Base-by-base conservation (phyloP, 1,284 basidiomycete species). In the Vanrija humicola region DNA sequence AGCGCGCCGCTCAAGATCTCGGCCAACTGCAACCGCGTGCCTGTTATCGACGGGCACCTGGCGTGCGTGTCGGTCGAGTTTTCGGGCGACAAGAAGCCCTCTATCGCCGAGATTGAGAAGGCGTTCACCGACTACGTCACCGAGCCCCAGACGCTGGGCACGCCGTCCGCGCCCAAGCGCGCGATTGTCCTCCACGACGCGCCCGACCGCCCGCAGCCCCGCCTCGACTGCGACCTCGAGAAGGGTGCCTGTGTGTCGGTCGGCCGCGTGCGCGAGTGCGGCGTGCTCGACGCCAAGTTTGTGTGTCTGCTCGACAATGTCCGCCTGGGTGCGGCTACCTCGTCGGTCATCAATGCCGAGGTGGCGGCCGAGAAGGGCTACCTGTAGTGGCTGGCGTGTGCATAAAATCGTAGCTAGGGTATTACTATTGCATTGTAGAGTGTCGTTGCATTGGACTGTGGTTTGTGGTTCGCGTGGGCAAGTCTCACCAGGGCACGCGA, bases 271-370 rank as follows among this genome's bases (percentile, higher is more conserved):
- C 82, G 96, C 54, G 85, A 91, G 72, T 97, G 94, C 73, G 81
- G 84, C 38, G 93, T 98, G 23, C 76, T 98, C 54, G 96, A 98
- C 75, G 83, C 96, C 81, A 95, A 95, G 80, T 97, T 98, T 74
- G 89, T 98, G 42, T 89, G 92, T 45, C 81, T 99, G 55, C 84
- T 87, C 59, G 96, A 98, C 77, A 98, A 98, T 70, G 94, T 98
- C 60, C 87, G 87, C 66, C 90, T 98, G 64, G 95, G 96, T 7
- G 95, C 95, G 10, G 95, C 96, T 48, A 98, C 96, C 45, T 92
- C 89, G 67, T 93, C 90, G 58, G 90, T 99, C 73, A 95, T 98
- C 74, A 98, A 98, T 74, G 96, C 95, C 5, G 95, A 98, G 81
- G 80, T 90, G 40, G 94, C 93, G n/a, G 84, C 95, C 5, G 77